A percentile compares a stretch with the other conserved stretches of the same genome.
Conservation (phyloP, 2,329 filamentous ascomycete genomes). For the Blastomyces emzantsi region DNA sequence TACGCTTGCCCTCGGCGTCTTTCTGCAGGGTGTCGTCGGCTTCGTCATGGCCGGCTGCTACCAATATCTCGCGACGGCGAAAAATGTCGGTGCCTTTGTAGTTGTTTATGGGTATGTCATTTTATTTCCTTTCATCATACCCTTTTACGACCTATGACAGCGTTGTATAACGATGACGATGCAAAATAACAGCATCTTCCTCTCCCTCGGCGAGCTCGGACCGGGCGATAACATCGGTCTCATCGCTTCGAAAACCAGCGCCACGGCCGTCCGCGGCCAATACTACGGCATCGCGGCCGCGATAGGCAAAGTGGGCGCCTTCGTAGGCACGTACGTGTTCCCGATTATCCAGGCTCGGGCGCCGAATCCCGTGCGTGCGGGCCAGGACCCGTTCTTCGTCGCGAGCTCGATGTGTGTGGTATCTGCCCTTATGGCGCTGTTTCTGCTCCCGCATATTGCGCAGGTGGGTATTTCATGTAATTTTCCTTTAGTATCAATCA, state of each 20-base stretch:
- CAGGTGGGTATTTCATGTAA: conserved; percentile 31
- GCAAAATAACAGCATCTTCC: conserved; percentile 49
- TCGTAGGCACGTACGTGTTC: conserved; percentile 77
- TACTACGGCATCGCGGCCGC: conserved; percentile 50
- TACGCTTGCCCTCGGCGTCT: conserved; percentile 62
- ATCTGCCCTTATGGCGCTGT: conserved; percentile 56
- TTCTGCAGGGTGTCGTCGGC: conserved; percentile 65
- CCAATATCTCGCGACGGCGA: conserved; percentile 53
- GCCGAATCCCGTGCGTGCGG: conserved; percentile 48
- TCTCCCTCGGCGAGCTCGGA: conserved; percentile 68
- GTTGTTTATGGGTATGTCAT: conserved; percentile 57
- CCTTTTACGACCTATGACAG: not conserved
- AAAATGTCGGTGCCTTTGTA: conserved; percentile 65
- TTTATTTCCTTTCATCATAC: not conserved
- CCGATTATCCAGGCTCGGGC: conserved; percentile 56
- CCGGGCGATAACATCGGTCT: conserved; percentile 90
- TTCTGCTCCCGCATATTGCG: conserved; percentile 65
- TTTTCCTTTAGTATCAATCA: not conserved
- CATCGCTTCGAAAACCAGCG: conserved; percentile 75
- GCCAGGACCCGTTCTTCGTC: conserved; percentile 89
- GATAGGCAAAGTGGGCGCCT: conserved; percentile 50
- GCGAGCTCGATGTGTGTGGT: conserved; percentile 67
- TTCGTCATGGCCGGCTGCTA: conserved; percentile 86
- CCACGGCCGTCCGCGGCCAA: conserved; percentile 76
- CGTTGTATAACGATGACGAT: not conserved